These are phyloP conservation scores for Psidium guajava DNA, from an alignment of 345 rosid genomes.

Conservation along the genomic window DNA sequence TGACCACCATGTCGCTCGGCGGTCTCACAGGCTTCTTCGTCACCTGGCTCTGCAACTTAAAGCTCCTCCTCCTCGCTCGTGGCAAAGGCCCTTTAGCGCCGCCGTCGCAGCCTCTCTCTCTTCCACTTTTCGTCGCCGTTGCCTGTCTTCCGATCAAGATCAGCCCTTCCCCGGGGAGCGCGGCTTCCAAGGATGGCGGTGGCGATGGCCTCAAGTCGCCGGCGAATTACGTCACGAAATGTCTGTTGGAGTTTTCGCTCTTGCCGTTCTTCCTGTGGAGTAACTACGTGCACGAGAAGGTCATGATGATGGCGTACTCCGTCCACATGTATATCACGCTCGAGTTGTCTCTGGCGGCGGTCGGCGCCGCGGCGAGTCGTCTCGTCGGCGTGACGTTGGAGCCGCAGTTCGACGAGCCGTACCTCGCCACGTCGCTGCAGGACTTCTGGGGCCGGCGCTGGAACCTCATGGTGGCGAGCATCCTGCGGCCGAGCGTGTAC, in stretches of 20 bases:
- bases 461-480: neutral
- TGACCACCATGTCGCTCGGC: slow-evolving; percentile 6
- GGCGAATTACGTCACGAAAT: slow-evolving; percentile 3
- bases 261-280: neutral
- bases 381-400: slow-evolving; percentile 2
- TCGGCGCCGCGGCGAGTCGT: neutral
- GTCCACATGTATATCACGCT: slow-evolving; percentile 1
- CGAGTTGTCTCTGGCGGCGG: neutral
- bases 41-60: slow-evolving; percentile 28
- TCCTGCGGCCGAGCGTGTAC: neutral
- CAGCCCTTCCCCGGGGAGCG: neutral
- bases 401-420: slow-evolving; percentile 17
- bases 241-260: neutral
- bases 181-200: rapidly evolving
- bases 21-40: slow-evolving; percentile 17
- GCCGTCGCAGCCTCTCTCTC: slow-evolving; percentile 5
- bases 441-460: slow-evolving; percentile 12
- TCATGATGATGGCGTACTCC: neutral
- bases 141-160: slow-evolving; percentile 17
- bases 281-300: neutral
- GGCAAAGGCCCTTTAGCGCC: slow-evolving; percentile 16
- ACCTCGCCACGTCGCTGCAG: slow-evolving; percentile 14
- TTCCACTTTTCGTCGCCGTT: slow-evolving; percentile 4
- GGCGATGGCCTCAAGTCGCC: neutral
- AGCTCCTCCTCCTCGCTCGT: slow-evolving; percentile 19